Base-by-base conservation (phyloP, 257 asterid species). In the Gentiana dahurica region DNA sequence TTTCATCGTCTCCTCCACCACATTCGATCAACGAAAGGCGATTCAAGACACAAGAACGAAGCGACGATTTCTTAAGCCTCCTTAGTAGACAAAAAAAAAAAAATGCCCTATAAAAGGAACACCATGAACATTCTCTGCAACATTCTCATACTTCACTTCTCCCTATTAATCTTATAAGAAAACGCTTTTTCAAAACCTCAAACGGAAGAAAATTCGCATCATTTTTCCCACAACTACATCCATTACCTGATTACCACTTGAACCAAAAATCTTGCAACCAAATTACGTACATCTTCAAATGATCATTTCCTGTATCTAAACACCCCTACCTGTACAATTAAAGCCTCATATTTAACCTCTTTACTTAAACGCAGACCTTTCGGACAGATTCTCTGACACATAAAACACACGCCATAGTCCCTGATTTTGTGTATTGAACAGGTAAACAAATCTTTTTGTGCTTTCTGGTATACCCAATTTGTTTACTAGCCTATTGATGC, bases 81-180 rank as follows among this genome's bases (percentile, higher is more conserved):
- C 24, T 15, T 15, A 15, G 24, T 15, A 15, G 24, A 15, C 24
- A 15, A 15, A 15, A 15, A 15, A 15, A 15, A 15, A 15, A 15
- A n/a, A n/a, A n/a, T n/a, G 94, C 33, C 84, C 92, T 51, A 79
- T 68, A 59, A 91, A 85, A 63, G 92, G 70, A 69, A 83, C 85
- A 4, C 98, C 98, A 5, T 87, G 87, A 54, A 91, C 60, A 67
- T 66, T 55, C 63, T 95, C 96, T 0, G 98, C 98, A n/a, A 79
- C 80, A 46, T 76, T 75, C 77, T 91, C 98, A 34, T 85, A 87
- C 72, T 76, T 75, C 67, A 15, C 24, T 15, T 15, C 24, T 85
- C 95, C 73, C 69, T 75, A 59, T 69, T 75, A 66, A 62, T 64
- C 69, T 80, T 91, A 56, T 81, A 63, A 81, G 41, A 66, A 87